phyloP scores from a whole-genome alignment of 169 alveolate species.

The Cyclospora cayetanensis region DNA sequence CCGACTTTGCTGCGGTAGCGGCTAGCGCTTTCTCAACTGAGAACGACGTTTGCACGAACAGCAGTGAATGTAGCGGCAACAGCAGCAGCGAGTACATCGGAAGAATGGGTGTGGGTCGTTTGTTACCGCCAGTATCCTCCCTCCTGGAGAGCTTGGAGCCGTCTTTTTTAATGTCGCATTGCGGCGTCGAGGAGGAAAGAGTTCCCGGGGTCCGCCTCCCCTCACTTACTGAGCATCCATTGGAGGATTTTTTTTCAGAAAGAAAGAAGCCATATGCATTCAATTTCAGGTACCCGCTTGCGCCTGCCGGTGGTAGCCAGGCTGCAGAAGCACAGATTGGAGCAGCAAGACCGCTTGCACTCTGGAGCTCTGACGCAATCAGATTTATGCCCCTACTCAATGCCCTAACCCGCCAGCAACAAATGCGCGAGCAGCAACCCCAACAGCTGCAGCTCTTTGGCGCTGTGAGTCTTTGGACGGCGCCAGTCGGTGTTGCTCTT shows the following conservation, averaged over 20 bases:
- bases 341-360: not conserved
- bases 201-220: not conserved
- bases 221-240: not conserved
- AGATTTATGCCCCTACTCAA: not conserved
- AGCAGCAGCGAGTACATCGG: not conserved
- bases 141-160: not conserved
- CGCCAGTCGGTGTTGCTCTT: not conserved
- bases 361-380: not conserved
- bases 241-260: not conserved
- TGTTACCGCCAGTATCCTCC: not conserved
- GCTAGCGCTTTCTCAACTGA: not conserved
- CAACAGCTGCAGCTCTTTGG: conserved; percentile 9
- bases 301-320: not conserved
- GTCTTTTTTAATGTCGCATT: not conserved
- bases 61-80: not conserved
- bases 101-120: not conserved
- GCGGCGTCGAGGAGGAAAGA: not conserved
- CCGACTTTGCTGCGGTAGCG: not conserved
- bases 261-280: not conserved
- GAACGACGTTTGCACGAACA: not conserved
- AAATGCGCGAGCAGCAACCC: not conserved
- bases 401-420: not conserved
- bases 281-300: not conserved
- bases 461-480: not conserved
- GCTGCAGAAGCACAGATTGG: not conserved